Evolutionary conservation across 2,329 filamentous ascomycete species (phyloP).

Genomic region (Neocucurbitaria cava): DNA sequence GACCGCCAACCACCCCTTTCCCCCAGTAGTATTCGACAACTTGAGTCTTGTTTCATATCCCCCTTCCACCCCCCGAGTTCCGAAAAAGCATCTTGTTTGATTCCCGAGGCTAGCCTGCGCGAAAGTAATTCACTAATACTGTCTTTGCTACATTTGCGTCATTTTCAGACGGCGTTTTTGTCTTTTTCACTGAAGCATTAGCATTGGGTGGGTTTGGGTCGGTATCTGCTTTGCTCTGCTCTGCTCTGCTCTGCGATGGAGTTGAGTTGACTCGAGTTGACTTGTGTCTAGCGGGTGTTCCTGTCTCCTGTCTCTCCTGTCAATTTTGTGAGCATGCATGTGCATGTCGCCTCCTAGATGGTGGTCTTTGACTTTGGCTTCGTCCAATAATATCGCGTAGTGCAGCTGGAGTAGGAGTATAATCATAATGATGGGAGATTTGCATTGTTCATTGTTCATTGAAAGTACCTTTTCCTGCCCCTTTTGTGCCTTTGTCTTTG

Average conservation of each 20-base stretch:
- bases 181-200: not conserved
- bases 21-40: not conserved
- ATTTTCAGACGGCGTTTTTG: not conserved
- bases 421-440: not conserved
- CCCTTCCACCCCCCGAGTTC: not conserved
- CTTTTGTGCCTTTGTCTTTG: no score
- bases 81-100: not conserved
- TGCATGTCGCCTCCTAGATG: not conserved
- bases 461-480: not conserved
- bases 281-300: no score
- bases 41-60: not conserved
- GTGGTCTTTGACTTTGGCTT: not conserved
- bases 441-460: no score
- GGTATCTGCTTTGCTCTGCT: no score
- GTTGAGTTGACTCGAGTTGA: no score
- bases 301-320: no score
- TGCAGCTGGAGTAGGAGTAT: not conserved
- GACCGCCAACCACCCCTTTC: not conserved
- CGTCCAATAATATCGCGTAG: no score
- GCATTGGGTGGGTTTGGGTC: not conserved
- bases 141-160: not conserved
- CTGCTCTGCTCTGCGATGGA: no score
- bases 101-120: not conserved
- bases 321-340: not conserved
- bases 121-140: not conserved